Conservation (phyloP, 768 basidiomycete genomes). For the Omphalotus guepiniiformis region DNA sequence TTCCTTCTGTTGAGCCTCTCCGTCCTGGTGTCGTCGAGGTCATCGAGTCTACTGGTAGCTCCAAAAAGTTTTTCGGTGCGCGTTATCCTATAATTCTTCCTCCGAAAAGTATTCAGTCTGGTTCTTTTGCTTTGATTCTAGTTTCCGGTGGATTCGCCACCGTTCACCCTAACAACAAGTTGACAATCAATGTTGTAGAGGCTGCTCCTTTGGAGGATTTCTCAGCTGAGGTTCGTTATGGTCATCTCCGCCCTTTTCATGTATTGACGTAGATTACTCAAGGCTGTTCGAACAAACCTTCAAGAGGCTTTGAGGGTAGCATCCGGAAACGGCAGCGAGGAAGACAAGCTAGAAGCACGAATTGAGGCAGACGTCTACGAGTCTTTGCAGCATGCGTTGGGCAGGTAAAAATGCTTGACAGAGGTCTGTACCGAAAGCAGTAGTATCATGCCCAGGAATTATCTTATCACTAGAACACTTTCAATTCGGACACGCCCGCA, state of each 20-base stretch:
- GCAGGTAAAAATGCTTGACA: too few species aligned
- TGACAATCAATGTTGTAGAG: slow-evolving; percentile 97
- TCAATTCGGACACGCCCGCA: too few species aligned
- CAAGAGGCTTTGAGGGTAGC: slow-evolving; percentile 84
- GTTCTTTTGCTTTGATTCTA: slow-evolving; percentile 26
- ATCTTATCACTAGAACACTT: too few species aligned
- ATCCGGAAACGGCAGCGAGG: slow-evolving; percentile 81
- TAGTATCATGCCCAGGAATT: too few species aligned
- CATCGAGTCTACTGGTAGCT: slow-evolving; percentile 68
- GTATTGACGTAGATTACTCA: slow-evolving; percentile 13
- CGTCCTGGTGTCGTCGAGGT: slow-evolving; percentile 95
- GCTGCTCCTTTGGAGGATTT: slow-evolving; percentile 90
- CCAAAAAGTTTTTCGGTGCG: slow-evolving; percentile 98
- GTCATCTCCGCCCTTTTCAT: neutral
- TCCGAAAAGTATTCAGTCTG: neutral
- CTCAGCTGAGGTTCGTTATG: slow-evolving; percentile 79
- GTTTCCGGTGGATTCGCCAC: slow-evolving; percentile 97
- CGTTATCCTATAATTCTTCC: slow-evolving; percentile 6
- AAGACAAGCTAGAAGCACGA: slow-evolving; percentile 88
- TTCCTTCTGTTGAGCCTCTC: slow-evolving; percentile 93
- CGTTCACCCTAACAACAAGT: slow-evolving; percentile 93
- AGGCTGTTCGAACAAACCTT: slow-evolving; percentile 90
- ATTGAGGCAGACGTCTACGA: slow-evolving; percentile 98
- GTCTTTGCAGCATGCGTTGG: slow-evolving; percentile 83
- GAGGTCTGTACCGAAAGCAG: too few species aligned